phyloP scores from a whole-genome alignment of 1,284 basidiomycete genomes.

The Irpex rosettiformis region DNA sequence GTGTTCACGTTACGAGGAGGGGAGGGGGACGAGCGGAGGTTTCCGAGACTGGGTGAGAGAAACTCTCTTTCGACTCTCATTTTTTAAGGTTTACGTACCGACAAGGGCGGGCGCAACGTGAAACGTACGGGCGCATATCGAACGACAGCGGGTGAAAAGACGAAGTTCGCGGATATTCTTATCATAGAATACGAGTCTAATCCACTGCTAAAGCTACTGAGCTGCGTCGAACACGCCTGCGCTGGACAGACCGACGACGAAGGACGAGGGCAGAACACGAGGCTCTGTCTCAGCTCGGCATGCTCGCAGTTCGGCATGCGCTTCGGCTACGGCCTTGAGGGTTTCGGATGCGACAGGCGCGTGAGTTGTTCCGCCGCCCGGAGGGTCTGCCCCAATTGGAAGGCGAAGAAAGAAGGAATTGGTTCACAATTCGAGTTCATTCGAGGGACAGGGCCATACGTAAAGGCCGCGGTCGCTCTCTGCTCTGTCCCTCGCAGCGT shows the following conservation, averaged over 20 bases:
- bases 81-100: background rate
- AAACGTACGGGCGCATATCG: background rate
- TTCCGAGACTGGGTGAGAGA: background rate
- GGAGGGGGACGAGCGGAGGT: background rate
- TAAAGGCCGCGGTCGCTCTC: constrained; percentile 11
- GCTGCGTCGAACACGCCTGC: too few species aligned
- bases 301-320: constrained; percentile 12
- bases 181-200: too few species aligned
- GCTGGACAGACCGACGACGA: too few species aligned
- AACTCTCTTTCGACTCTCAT: background rate
- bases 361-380: constrained; percentile 12
- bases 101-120: background rate
- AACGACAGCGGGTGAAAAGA: background rate
- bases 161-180: background rate
- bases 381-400: constrained; percentile 9
- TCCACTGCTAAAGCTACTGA: too few species aligned
- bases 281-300: constrained; percentile 14
- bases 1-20: background rate
- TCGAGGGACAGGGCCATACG: constrained; percentile 9
- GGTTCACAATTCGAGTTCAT: too few species aligned
- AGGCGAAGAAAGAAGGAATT: constrained; percentile 11
- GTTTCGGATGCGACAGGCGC: background rate
- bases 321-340: constrained; percentile 4
- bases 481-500: constrained; percentile 3
- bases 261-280: constrained; percentile 9